Conservation (phyloP, 306 rosid genomes). For the Alnus rubra region DNA sequence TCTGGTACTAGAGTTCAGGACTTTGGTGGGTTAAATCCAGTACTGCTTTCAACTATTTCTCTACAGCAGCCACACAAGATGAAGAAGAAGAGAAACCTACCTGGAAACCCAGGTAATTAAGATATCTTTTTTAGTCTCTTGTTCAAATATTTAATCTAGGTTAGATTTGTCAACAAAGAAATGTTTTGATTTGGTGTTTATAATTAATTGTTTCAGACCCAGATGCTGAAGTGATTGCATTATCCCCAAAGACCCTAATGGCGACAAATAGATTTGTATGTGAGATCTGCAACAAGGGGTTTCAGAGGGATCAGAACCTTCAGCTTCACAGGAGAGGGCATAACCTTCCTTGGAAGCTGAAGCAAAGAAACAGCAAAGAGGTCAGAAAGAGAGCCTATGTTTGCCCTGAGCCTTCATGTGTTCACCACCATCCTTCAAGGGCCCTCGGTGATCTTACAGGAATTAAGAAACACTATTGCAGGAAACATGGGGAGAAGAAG, state of each 20-base stretch:
- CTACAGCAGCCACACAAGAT: constrained; percentile 48
- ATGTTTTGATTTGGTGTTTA: neutral
- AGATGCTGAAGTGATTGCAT: constrained; percentile 90
- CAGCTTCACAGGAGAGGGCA: constrained; percentile 95
- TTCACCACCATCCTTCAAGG: constrained; percentile 93
- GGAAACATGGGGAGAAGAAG: constrained; percentile 98
- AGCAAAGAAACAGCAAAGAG: constrained; percentile 83
- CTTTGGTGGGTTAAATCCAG: constrained; percentile 46
- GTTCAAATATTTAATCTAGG: too few relatives aligned
- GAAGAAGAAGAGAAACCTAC: constrained; percentile 84
- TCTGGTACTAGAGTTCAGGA: constrained; percentile 58
- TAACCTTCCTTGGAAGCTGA: constrained; percentile 92
- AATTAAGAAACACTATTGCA: constrained; percentile 85
- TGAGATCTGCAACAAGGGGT: constrained; percentile 92
- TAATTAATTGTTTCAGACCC: constrained; percentile 53
- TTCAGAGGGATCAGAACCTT: constrained; percentile 89
- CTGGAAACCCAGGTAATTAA: constrained; percentile 79
- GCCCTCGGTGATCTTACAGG: constrained; percentile 98
- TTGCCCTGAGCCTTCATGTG: constrained; percentile 94
- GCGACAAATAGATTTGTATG: constrained; percentile 88
- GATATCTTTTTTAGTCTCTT: neutral
- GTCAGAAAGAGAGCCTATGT: constrained; percentile 84
- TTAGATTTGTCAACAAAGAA: too few relatives aligned
- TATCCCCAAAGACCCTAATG: constrained; percentile 79
- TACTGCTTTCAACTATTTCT: constrained; percentile 35